Base-by-base conservation (phyloP, 2,329 filamentous ascomycete genomes). In the Aurifilum marmelostoma region DNA sequence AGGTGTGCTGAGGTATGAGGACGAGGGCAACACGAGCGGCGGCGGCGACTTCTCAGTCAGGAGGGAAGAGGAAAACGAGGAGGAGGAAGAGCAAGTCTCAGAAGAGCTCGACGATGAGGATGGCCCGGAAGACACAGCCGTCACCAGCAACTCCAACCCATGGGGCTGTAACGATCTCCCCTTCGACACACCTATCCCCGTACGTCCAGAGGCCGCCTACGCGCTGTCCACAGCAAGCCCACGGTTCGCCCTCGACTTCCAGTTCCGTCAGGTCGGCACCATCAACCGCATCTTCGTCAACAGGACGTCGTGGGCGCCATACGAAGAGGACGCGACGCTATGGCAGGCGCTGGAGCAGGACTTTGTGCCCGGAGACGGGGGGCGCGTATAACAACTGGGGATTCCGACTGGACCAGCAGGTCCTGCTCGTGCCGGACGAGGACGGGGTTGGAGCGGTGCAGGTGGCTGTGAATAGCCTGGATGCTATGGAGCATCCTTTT, bases 401-500 rank as follows among this genome's bases (percentile, higher is more conserved):
- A 66, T 78, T 80, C 50, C 75, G 76, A 34, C 71, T 78, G 11
- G 76, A 75, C 69, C 79, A 81, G 69, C 78, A 80, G 66, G 78
- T 80, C 9, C 70, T 80, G 11, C 76, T 80, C 4, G 64, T 79
- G 47, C 76, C 76, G 8, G 76, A 78, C 61, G 75, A 75, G 4
- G 37, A 39, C 6, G 11, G 37, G 14, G 69, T 74, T 68, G 72
- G 73, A 56, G 76, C 76, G 0, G 77, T 76, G 0, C 77, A 80
- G 72, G 73, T 81, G 39, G 78, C 77, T 37, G 78, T 81, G 64
- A 81, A 80, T 70, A 79, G 78, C 24, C 72, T 72, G 27, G 79
- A 80, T 71, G 76, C 74, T 50, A 80, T 80, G 79, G 77, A 79
- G 70, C 79, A 80, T 67, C 79, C 79, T 1, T 81, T 78, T 74